phyloP scores from a whole-genome alignment of 768 basidiomycete species.

The Crucibulum laeve region DNA sequence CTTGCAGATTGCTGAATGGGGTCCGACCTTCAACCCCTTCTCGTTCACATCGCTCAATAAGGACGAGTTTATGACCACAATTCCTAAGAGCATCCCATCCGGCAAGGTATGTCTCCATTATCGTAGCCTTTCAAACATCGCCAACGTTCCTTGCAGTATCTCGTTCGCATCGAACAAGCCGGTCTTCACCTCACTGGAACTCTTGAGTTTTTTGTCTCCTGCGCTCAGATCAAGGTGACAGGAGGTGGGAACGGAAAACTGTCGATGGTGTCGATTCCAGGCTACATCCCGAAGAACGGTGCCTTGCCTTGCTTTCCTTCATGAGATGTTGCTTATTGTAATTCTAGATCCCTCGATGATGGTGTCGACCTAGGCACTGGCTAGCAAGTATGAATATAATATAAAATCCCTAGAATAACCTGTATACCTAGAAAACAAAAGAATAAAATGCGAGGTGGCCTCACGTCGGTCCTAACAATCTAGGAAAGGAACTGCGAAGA shows the following conservation, averaged over 20 bases:
- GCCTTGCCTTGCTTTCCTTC: no score
- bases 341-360: no score
- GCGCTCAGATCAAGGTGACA: conserved; percentile 41
- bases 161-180: conserved; percentile 42
- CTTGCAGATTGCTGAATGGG: conserved; percentile 36
- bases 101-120: conserved; percentile 27
- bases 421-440: no score
- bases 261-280: conserved; percentile 44
- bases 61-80: conserved; percentile 32
- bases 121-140: not conserved
- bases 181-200: conserved; percentile 41
- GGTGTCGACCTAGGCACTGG: no score
- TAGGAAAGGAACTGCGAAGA: no score
- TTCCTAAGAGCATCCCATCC: conserved; percentile 35
- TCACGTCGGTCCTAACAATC: no score
- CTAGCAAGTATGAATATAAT: no score
- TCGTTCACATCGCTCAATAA: conserved; percentile 23
- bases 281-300: conserved; percentile 36
- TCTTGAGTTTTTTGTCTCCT: conserved; percentile 45
- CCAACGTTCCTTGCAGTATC: conserved; percentile 21
- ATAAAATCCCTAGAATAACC: no score
- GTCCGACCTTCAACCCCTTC: conserved; percentile 33
- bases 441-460: no score
- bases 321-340: no score
- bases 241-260: conserved; percentile 40